Percentiles rank a stretch among this genome's conserved stretches.
Evolutionary conservation across 192 early-diverging fungal genomes (phyloP).

Genomic region (Coemansia sp.): DNA sequence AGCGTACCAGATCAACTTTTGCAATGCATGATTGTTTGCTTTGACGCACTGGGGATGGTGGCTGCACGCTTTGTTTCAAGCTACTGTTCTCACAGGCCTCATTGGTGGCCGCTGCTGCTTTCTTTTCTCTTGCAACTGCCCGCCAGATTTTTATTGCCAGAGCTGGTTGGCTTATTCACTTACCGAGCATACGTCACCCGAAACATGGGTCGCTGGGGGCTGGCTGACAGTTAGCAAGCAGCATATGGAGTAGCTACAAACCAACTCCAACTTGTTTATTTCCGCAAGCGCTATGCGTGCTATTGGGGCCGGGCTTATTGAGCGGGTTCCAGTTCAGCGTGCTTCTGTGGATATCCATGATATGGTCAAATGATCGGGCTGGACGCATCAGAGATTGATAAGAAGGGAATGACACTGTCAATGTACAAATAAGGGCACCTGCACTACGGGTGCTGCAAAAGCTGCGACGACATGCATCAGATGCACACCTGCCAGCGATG

Average conservation of each 20-base stretch:
- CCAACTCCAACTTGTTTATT: conserved; percentile 91
- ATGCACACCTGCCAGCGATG: conserved; percentile 83
- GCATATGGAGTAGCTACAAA: conserved; percentile 84
- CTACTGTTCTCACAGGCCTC: not conserved
- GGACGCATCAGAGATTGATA: conserved; percentile 30
- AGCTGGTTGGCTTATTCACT: not conserved
- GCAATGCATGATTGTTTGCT: not conserved
- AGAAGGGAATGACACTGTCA: conserved; percentile 17
- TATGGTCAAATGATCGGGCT: conserved; percentile 57
- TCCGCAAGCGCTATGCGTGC: conserved; percentile 87
- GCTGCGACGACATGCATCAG: conserved; percentile 86
- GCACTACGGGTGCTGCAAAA: conserved; percentile 96
- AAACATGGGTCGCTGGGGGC: conserved; percentile 6
- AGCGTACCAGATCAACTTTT: conserved; percentile 1
- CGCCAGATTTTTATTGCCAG: not conserved
- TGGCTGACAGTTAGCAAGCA: conserved; percentile 76
- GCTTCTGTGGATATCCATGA: conserved; percentile 78
- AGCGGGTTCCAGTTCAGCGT: conserved; percentile 84
- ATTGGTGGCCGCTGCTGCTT: not conserved
- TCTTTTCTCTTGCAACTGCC: not conserved
- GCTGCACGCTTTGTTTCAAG: not conserved
- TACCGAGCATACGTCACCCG: not conserved
- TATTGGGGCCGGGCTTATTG: conserved; percentile 86
- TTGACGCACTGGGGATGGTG: not conserved
- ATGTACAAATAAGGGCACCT: conserved; percentile 28